Conservation (phyloP, 148 eudicot genomes). For the Dysphania ambrosioides region DNA sequence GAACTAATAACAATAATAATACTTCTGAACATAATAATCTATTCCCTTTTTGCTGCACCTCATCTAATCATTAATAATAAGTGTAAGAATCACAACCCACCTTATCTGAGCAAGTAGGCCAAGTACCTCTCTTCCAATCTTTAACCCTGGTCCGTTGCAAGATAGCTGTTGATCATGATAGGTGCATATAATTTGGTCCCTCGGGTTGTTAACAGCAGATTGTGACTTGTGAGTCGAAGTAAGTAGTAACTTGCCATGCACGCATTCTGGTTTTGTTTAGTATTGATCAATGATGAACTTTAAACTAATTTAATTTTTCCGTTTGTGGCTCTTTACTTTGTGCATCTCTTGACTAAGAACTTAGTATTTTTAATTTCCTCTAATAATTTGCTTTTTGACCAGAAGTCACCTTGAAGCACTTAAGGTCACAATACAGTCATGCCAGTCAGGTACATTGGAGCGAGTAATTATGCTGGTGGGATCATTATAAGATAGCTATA, state of each 20-base stretch:
- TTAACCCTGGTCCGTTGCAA: slow-evolving; percentile 31
- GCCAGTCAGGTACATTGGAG: slow-evolving; percentile 30
- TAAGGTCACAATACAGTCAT: slow-evolving; percentile 30
- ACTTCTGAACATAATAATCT: no score
- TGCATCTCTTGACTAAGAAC: slow-evolving; percentile 4
- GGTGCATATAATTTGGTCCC: slow-evolving; percentile 43
- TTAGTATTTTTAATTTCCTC: background rate
- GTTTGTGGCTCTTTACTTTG: background rate
- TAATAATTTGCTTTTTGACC: background rate
- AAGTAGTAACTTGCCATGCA: background rate
- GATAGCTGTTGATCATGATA: slow-evolving; percentile 31
- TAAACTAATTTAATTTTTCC: no score
- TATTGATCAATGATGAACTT: background rate
- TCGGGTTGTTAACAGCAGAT: no score
- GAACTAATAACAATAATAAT: no score
- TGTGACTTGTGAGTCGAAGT: no score
- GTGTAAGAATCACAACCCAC: slow-evolving; percentile 28
- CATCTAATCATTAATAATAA: slow-evolving; percentile 21
- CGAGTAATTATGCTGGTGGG: slow-evolving; percentile 35
- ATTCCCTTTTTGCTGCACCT: background rate
- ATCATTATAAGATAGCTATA: slow-evolving; percentile 46
- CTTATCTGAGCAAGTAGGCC: slow-evolving; percentile 23
- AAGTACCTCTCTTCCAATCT: slow-evolving; percentile 13
- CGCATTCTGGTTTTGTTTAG: background rate
- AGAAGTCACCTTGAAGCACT: slow-evolving; percentile 15